Evolutionary conservation across 108 stramenopile species (phyloP), one percentile per base, ranked within the genome.

Genomic region (Skeletonema marinoi): DNA sequence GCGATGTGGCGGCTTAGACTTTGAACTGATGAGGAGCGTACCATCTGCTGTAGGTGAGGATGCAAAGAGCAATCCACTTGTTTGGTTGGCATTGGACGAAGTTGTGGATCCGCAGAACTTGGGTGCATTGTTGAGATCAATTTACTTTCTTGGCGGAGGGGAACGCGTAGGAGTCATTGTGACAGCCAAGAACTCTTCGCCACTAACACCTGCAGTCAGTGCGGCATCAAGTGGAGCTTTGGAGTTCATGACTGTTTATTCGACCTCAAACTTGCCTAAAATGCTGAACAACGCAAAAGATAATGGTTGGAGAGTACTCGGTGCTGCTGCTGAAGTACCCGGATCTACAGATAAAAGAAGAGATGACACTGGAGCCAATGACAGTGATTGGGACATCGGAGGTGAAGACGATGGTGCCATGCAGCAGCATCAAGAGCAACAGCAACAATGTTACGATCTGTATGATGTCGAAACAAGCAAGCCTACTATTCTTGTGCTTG

Each of bases 21-120:
- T 97, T 73, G 87, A 86, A 39, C 68, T 80, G 8, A 33, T 89
- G 44, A 75, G 80, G n/a, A 66, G 71, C 9, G 72, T 90, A 42
- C 89, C 86, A 10, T 65, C 62, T 30, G 81, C 91, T 13, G 14
- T 19, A 2, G 56, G 42, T 36, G 64, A 60, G n/a, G 71, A 78
- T 36, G 51, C 25, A 4, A 29, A 39, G 32, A 70, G 66, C 17
- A 32, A 59, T 25, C 84, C 88, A 25, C 68, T 73, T 4, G 46
- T 95, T 31, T 96, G 95, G 94, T 68, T 98, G 63, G 94, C 90
- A 6, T 71, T 98, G 61, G 97, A 98, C 77, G 94, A 96, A 77
- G 93, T 98, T 12, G 91, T 91, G 9, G 97, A 98, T 81, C 97
- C 97, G 32, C 95, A 96, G 70, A 98, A 98, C 73, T 76, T 98